A percentile compares a stretch with the other conserved stretches of the same genome.
Conservation (phyloP, 768 basidiomycete species). For the Rhizopogon rudus region DNA sequence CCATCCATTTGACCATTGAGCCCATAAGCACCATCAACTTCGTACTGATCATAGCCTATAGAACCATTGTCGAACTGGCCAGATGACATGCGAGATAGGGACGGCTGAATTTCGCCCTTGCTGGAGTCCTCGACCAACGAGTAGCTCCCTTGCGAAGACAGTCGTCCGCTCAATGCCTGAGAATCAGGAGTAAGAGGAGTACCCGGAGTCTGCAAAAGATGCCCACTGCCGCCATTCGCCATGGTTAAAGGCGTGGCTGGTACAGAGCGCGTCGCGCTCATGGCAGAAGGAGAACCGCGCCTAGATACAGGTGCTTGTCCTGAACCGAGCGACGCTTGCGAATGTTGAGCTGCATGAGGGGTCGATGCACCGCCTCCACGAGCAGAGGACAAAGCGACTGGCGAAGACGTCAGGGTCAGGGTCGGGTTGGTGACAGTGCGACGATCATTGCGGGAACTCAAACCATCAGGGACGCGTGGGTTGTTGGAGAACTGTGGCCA, state of each 20-base stretch:
- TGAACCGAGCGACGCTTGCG: slow-evolving; percentile 38
- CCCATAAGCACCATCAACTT: slow-evolving; percentile 43
- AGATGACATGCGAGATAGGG: slow-evolving; percentile 62
- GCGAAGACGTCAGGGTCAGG: slow-evolving; percentile 53
- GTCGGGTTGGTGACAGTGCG: slow-evolving; percentile 74
- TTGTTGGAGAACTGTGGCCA: slow-evolving; percentile 87
- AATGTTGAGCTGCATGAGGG: slow-evolving; percentile 58
- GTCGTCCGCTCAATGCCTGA: slow-evolving; percentile 58
- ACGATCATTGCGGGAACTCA: slow-evolving; percentile 53
- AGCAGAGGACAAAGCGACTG: slow-evolving; percentile 42
- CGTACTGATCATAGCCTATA: slow-evolving; percentile 44
- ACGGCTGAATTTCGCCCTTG: slow-evolving; percentile 61
- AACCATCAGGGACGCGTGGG: slow-evolving; percentile 55
- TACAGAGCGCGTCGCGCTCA: slow-evolving; percentile 68
- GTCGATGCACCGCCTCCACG: slow-evolving; percentile 57
- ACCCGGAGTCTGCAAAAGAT: slow-evolving; percentile 59
- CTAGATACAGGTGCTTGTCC: slow-evolving; percentile 50
- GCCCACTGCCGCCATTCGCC: slow-evolving; percentile 38
- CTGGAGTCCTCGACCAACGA: slow-evolving; percentile 47
- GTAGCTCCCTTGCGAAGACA: slow-evolving; percentile 41
- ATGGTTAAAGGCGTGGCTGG: slow-evolving; percentile 72
- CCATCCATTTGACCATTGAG: slow-evolving; percentile 48
- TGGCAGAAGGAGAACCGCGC: slow-evolving; percentile 66
- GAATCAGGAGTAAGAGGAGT: slow-evolving; percentile 59
- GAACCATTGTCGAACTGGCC: slow-evolving; percentile 49